Percentiles rank a stretch among this genome's conserved stretches.
Evolutionary conservation across 495 filamentous ascomycete genomes (phyloP).

Genomic region (Penicillium coffeae): DNA sequence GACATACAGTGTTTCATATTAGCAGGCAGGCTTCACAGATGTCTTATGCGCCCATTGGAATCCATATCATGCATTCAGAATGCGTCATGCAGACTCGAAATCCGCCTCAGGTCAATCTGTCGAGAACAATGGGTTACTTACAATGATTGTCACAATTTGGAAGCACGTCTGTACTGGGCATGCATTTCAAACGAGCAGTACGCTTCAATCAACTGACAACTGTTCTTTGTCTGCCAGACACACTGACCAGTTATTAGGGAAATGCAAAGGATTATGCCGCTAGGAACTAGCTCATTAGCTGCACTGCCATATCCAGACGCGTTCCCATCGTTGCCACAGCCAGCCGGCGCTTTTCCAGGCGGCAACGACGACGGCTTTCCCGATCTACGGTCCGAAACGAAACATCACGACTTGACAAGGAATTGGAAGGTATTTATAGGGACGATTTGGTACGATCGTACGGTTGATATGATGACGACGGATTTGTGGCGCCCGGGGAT

Average conservation of each 20-base stretch:
- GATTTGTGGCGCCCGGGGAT: not conserved
- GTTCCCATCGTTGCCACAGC: not conserved
- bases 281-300: not conserved
- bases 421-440: not conserved
- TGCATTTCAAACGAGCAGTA: slow-evolving; percentile 29
- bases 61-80: slow-evolving; percentile 29
- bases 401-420: no score
- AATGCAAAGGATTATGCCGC: not conserved
- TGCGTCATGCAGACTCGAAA: slow-evolving; percentile 26
- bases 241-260: not conserved
- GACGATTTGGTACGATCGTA: not conserved
- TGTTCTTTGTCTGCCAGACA: no score
- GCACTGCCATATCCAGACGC: not conserved
- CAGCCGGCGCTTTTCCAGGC: not conserved
- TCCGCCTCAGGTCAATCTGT: slow-evolving; percentile 20
- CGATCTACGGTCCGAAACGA: no score
- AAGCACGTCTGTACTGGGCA: slow-evolving; percentile 27
- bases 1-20: slow-evolving; percentile 28
- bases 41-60: slow-evolving; percentile 22
- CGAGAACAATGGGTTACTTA: slow-evolving; percentile 24
- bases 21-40: slow-evolving; percentile 23
- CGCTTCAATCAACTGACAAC: no score
- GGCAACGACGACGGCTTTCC: not conserved
- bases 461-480: not conserved
- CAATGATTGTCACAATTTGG: slow-evolving; percentile 23